Evolutionary conservation across 108 stramenopile genomes (phyloP).

Genomic region (Schizochytrium sp.): DNA sequence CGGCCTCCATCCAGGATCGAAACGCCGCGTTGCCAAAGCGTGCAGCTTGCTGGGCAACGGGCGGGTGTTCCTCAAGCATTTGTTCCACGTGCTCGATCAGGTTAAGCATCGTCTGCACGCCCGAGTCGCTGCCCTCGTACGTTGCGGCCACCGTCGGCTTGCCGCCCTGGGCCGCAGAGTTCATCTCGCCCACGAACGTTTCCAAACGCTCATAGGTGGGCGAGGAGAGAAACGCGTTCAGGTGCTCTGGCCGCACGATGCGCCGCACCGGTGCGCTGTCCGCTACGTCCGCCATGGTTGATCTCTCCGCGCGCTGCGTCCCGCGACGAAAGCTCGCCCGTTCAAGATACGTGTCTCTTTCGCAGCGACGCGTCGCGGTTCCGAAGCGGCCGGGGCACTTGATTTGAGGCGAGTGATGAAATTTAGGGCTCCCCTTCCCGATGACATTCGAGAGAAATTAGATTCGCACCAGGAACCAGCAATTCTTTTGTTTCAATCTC

Average conservation of each 20-base stretch:
- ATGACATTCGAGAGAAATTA: too few species aligned
- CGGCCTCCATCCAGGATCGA: neutral
- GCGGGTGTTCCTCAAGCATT: neutral
- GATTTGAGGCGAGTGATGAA: too few species aligned
- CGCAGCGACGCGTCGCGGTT: too few species aligned
- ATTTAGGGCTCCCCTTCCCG: too few species aligned
- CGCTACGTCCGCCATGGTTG: neutral
- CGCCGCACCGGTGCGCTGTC: neutral
- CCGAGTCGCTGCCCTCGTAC: neutral
- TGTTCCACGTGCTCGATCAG: neutral
- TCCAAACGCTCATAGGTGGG: neutral
- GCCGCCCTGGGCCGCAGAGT: neutral
- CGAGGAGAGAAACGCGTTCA: neutral
- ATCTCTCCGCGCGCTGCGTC: too few species aligned
- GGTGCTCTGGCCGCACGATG: neutral
- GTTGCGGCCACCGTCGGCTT: neutral
- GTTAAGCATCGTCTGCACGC: neutral
- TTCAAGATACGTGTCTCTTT: too few species aligned
- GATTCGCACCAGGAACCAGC: too few species aligned
- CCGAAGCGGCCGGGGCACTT: too few species aligned
- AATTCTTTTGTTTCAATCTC: too few species aligned
- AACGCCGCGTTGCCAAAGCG: neutral
- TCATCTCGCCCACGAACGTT: neutral
- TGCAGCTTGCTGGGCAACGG: neutral
- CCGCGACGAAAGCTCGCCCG: too few species aligned